A percentile compares a stretch with the other conserved stretches of the same genome.
Evolutionary conservation across 2,329 filamentous ascomycete species (phyloP).

Genomic region (Aspergillus jensenii): DNA sequence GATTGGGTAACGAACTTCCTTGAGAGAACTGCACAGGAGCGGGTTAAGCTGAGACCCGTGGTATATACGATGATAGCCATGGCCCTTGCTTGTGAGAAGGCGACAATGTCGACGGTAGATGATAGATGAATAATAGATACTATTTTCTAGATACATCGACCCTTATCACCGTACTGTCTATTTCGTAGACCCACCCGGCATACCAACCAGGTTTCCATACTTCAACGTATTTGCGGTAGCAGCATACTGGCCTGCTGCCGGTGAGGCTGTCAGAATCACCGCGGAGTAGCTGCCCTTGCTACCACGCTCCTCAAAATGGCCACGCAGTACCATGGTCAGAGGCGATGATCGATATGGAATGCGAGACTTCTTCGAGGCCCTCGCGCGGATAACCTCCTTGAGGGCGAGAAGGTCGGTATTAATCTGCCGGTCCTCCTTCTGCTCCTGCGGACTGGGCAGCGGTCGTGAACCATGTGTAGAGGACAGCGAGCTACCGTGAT

Average conservation of each 20-base stretch:
- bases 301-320: conserved; percentile 31
- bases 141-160: no score
- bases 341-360: conserved; percentile 46
- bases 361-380: conserved; percentile 30
- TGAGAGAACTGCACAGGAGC: no score
- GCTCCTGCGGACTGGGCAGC: conserved; percentile 40
- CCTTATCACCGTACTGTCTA: background rate
- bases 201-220: conserved; percentile 43
- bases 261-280: conserved; percentile 44
- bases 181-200: conserved; percentile 19
- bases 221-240: conserved; percentile 47
- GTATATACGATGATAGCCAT: no score
- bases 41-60: no score
- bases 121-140: no score
- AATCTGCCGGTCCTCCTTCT: conserved; percentile 45
- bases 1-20: no score
- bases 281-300: conserved; percentile 24
- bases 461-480: background rate
- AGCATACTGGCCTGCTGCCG: conserved; percentile 34
- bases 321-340: conserved; percentile 45
- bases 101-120: rapidly evolving
- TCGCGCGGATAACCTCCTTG: conserved; percentile 49
- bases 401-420: conserved; percentile 48
- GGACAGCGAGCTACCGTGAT: conserved; percentile 27
- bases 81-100: no score